These are phyloP conservation scores for Fusarium citri DNA, from an alignment of 2,329 filamentous ascomycete genomes.

Conservation along the genomic window DNA sequence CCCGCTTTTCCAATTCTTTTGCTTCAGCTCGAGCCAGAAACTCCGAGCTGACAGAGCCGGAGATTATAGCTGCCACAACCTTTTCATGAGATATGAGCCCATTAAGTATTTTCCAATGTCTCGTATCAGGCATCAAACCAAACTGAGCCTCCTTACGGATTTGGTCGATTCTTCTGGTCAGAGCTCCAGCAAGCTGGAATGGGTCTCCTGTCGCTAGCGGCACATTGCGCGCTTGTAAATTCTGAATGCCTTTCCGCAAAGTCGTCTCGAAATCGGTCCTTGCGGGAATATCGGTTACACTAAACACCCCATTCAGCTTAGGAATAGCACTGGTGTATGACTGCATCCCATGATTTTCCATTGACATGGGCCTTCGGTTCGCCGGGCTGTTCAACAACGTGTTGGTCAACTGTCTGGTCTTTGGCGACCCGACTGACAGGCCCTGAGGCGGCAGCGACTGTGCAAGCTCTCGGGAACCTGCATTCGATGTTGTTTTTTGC, in stretches of 20 bases:
- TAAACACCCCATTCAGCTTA: constrained; percentile 41
- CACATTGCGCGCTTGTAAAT: constrained; percentile 23
- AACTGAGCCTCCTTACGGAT: constrained; percentile 39
- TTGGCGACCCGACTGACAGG: neutral
- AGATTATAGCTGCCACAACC: constrained; percentile 49
- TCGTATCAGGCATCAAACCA: constrained; percentile 50
- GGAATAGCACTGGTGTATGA: constrained; percentile 4
- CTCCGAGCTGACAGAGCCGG: constrained; percentile 41
- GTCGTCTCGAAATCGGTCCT: constrained; percentile 45
- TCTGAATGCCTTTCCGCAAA: constrained; percentile 24
- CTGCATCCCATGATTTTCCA: neutral
- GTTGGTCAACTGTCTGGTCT: neutral
- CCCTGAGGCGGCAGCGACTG: neutral
- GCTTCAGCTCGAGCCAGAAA: constrained; percentile 47
- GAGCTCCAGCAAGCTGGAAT: constrained; percentile 16
- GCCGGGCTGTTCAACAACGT: neutral
- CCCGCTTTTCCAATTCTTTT: constrained; percentile 44
- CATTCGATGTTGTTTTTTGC: neutral
- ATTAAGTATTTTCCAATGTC: constrained; percentile 52
- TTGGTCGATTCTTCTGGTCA: constrained; percentile 45
- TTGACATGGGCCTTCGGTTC: neutral
- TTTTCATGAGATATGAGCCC: constrained; percentile 44
- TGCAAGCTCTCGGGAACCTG: neutral
- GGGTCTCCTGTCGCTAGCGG: constrained; percentile 4
- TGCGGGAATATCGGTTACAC: constrained; percentile 35